A percentile compares a stretch with the other conserved stretches of the same genome.
These are phyloP conservation scores for Jacaranda mimosifolia DNA, from an alignment of 257 asterid species.

Conservation along the genomic window DNA sequence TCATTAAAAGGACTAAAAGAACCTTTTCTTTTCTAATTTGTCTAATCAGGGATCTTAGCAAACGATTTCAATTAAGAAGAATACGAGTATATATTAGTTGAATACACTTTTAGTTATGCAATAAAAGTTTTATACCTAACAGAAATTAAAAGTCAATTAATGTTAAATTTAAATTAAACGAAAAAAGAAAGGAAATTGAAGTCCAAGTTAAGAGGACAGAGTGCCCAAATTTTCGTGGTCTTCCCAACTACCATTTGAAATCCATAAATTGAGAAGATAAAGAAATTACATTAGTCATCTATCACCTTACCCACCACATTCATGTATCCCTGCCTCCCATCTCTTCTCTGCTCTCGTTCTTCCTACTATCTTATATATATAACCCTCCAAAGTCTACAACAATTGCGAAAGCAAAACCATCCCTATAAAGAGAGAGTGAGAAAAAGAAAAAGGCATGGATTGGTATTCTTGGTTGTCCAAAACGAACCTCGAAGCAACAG, in stretches of 20 bases:
- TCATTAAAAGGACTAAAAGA: no score
- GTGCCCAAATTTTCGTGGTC: constrained; percentile 36
- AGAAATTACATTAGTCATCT: constrained; percentile 31
- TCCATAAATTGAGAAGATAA: constrained; percentile 30
- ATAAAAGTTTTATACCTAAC: constrained; percentile 26
- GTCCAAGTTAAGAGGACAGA: constrained; percentile 32
- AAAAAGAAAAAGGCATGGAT: constrained; percentile 54
- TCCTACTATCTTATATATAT: constrained; percentile 15
- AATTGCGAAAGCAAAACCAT: not conserved
- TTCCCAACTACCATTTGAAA: constrained; percentile 50
- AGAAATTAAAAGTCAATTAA: not conserved
- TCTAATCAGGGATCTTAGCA: no score
- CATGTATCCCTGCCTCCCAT: constrained; percentile 30
- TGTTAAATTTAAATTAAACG: not conserved
- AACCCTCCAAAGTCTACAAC: not conserved
- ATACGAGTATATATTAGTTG: not conserved
- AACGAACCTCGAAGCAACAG: constrained; percentile 61
- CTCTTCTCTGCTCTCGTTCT: not conserved
- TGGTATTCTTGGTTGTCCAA: constrained; percentile 83
- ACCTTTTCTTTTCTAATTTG: no score
- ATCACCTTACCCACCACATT: constrained; percentile 62
- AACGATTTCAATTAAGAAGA: no score
- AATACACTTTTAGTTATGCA: not conserved
- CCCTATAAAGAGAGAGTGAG: not conserved
- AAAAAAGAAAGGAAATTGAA: not conserved